Evolutionary conservation across 495 filamentous ascomycete genomes (phyloP).

Genomic region (Oidiodendron maius): DNA sequence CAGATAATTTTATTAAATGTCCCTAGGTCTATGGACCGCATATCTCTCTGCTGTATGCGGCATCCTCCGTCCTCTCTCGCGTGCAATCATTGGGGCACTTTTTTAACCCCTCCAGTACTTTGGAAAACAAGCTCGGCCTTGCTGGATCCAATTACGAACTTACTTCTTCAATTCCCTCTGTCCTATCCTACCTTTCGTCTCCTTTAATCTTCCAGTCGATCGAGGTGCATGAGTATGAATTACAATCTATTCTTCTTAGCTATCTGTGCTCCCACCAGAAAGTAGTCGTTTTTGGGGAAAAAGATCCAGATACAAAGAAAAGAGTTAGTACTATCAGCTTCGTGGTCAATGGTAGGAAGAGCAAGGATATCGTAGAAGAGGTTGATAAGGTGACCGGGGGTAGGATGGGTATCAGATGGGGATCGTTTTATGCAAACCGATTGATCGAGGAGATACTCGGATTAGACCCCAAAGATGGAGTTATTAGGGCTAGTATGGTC

Average conservation of each 20-base stretch:
- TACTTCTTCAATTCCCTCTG: constrained; percentile 47
- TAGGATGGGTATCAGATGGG: constrained; percentile 57
- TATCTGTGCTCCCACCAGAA: constrained; percentile 44
- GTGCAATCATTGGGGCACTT: constrained; percentile 56
- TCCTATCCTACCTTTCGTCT: constrained; percentile 47
- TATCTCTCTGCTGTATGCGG: constrained; percentile 60
- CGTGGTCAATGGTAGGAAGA: constrained; percentile 47
- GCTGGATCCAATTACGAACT: constrained; percentile 64
- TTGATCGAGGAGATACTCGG: constrained; percentile 54
- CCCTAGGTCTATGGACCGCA: constrained; percentile 74
- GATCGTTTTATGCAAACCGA: constrained; percentile 60
- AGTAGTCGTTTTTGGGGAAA: constrained; percentile 53
- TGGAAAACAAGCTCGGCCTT: constrained; percentile 60
- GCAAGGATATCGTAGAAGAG: constrained; percentile 53
- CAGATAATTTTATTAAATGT: constrained; percentile 19
- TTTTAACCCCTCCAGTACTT: constrained; percentile 53
- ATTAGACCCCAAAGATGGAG: constrained; percentile 50
- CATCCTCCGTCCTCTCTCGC: constrained; percentile 36
- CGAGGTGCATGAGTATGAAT: constrained; percentile 48
- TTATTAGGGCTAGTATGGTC: constrained; percentile 64
- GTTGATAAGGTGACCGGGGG: constrained; percentile 45
- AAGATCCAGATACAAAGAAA: constrained; percentile 29
- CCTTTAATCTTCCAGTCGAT: constrained; percentile 45
- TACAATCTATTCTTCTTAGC: constrained; percentile 50
- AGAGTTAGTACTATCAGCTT: constrained; percentile 66